Evolutionary conservation across 305 asterid species (phyloP).

Genomic region (Solanum hybrid): DNA sequence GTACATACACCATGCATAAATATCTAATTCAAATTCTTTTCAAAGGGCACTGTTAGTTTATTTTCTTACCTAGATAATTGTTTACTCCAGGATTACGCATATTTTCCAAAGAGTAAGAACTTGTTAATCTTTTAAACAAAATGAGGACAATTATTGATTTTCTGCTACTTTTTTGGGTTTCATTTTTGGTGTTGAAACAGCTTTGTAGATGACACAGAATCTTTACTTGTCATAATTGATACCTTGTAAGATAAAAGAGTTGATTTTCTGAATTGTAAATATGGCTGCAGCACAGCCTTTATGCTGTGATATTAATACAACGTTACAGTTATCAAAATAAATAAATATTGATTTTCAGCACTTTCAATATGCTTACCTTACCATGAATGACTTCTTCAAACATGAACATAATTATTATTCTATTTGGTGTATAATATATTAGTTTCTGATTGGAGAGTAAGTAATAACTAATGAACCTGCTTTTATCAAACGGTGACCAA

Average conservation of each 20-base stretch:
- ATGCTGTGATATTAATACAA: neutral
- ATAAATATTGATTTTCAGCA: neutral
- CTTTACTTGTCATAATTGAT: neutral
- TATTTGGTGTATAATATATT: neutral
- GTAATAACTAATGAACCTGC: neutral
- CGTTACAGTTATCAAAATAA: neutral
- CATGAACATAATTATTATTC: neutral
- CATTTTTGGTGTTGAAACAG: neutral
- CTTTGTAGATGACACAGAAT: neutral
- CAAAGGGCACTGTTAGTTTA: neutral
- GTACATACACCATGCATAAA: neutral
- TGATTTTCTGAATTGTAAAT: neutral
- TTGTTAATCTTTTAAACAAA: neutral
- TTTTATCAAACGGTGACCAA: neutral
- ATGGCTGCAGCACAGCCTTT: neutral
- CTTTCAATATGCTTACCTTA: slow-evolving; percentile 1
- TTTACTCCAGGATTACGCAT: neutral
- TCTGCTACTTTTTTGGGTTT: neutral
- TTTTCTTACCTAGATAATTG: neutral
- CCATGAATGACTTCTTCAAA: neutral
- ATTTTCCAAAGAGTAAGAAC: neutral
- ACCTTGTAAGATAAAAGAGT: neutral
- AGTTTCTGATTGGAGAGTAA: neutral
- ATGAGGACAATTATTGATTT: neutral
- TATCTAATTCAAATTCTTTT: neutral